Base-by-base conservation (phyloP, 2,329 filamentous ascomycete genomes). In the Phyllachora maydis region DNA sequence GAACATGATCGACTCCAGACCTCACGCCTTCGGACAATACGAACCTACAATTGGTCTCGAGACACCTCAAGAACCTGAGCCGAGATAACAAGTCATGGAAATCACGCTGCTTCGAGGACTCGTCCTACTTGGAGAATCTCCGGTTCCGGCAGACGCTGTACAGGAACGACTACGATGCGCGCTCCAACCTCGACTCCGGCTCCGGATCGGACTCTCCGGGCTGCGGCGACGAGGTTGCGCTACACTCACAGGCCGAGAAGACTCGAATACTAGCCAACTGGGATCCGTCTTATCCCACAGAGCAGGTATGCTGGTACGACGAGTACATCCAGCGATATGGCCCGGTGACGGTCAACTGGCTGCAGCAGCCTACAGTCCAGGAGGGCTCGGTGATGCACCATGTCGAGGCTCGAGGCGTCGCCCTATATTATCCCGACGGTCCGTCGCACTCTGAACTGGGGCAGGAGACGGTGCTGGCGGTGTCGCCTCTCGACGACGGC, bases 241-340 rank as follows among this genome's bases (percentile, higher is more conserved):
- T n/a, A n/a, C n/a, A n/a, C n/a, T n/a, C n/a, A n/a, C n/a, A n/a
- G n/a, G n/a, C n/a, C n/a, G n/a, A n/a, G n/a, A 50, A 52, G 26
- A 47, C 52, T 12, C 60, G 68, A 23, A 61, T 78, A 27, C 53
- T 76, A 38, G 70, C 71, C 4, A 79, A 79, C 34, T 92, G 82
- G 82, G 79, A 92, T 35, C 78, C 78, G 1, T 66, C 65, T 0
- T 81, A 74, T 32, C 64, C 69, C 0, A 52, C 48, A 4, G 82
- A 93, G 46, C 55, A 54, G 19, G 57, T 83, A 11, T 68, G 76
- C 23, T 93, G 81, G 74, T 92, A 91, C 43, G 64, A 76, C 26
- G 83, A 93, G 45, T 92, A 82, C 39, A 73, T 90, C 31, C 78
- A 83, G 25, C 63, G 83, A 16, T 62, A 83, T 45, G 81, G 68